These are phyloP conservation scores for Sarocladium brachiariae DNA, from an alignment of 2,329 filamentous ascomycete species.

Conservation along the genomic window DNA sequence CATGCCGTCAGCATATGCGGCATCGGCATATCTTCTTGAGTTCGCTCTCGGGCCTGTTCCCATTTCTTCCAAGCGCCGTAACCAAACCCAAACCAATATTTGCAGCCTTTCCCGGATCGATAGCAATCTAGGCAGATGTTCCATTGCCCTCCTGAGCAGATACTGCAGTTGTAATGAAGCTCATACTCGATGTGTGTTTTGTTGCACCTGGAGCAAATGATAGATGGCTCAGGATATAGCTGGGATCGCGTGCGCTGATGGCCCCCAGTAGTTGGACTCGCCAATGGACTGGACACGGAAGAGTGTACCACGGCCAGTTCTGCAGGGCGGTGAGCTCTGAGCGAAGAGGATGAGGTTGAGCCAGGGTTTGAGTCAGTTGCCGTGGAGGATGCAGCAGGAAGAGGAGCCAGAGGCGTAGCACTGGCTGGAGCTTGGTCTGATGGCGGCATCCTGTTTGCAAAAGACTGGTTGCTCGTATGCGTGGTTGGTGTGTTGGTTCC, in stretches of 20 bases:
- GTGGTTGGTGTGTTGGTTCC: conserved; percentile 21
- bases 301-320: conserved; percentile 34
- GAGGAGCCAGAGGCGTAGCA: background rate
- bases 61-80: conserved; percentile 62
- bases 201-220: conserved; percentile 66
- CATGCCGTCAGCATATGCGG: conserved; percentile 54
- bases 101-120: conserved; percentile 66
- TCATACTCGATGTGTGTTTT: conserved; percentile 73
- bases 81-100: conserved; percentile 85
- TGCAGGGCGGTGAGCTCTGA: conserved; percentile 27
- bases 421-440: conserved; percentile 4
- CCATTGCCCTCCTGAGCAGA: conserved; percentile 64
- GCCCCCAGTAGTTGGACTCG: conserved; percentile 24
- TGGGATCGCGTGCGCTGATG: conserved; percentile 38
- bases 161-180: conserved; percentile 74
- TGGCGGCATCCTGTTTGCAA: conserved; percentile 28
- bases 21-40: conserved; percentile 32
- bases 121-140: conserved; percentile 81
- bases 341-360: conserved; percentile 7
- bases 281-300: conserved; percentile 23
- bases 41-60: conserved; percentile 39
- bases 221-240: conserved; percentile 61
- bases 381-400: conserved; percentile 10
- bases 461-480: conserved; percentile 15
- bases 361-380: conserved; percentile 11